These are phyloP conservation scores for Lyophyllum shimeji DNA, from an alignment of 768 basidiomycete species.

Conservation along the genomic window DNA sequence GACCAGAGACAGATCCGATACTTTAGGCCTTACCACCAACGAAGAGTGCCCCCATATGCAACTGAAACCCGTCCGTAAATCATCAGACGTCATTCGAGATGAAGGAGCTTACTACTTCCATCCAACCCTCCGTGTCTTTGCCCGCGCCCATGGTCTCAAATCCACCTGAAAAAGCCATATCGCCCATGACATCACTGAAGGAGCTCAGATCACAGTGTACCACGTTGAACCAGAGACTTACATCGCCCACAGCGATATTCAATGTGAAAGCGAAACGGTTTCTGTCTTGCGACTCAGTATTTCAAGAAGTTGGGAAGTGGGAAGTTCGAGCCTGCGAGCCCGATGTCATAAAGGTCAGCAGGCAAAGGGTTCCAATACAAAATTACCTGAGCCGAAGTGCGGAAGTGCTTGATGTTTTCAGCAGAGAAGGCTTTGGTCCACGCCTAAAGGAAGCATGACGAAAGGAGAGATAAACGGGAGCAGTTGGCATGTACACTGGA, in stretches of 20 bases:
- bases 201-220: neutral
- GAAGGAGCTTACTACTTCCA: constrained; percentile 18
- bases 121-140: constrained; percentile 22
- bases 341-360: neutral
- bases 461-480: neutral
- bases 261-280: constrained; percentile 14
- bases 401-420: constrained; percentile 23
- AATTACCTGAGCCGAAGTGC: constrained; percentile 8
- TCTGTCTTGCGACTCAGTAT: constrained; percentile 4
- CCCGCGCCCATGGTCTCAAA: constrained; percentile 23
- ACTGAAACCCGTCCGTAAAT: neutral
- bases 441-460: neutral
- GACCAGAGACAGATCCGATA: neutral
- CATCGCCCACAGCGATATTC: constrained; percentile 16
- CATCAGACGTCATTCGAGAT: neutral
- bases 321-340: constrained; percentile 2
- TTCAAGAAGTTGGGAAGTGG: constrained; percentile 12
- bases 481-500: too few relatives aligned
- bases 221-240: neutral
- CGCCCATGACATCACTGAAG: constrained; percentile 23
- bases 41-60: constrained; percentile 19
- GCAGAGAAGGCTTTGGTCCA: constrained; percentile 23
- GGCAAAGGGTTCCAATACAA: neutral
- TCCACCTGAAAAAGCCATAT: constrained; percentile 26
- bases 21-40: constrained; percentile 14